Percentiles rank a stretch among this genome's conserved stretches.
phyloP scores from a whole-genome alignment of 2,329 filamentous ascomycete genomes.

The Neofusicoccum ribis region DNA sequence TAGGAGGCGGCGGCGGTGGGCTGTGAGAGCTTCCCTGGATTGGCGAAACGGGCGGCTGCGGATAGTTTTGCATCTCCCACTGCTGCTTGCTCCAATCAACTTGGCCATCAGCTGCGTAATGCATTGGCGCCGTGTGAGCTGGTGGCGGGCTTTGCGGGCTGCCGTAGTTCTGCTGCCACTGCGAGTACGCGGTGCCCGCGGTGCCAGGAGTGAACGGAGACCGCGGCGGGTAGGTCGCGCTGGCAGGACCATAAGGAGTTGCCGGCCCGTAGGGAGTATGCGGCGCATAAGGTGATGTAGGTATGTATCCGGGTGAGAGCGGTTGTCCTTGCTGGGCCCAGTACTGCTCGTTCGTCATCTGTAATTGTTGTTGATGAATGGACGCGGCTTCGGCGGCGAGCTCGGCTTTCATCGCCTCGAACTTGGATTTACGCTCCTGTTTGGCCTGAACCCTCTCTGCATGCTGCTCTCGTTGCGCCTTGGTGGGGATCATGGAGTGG shows the following conservation, averaged over 20 bases:
- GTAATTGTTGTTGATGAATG: background rate
- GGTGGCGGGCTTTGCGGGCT: background rate
- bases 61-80: conserved; percentile 38
- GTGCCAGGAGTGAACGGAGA: conserved; percentile 29
- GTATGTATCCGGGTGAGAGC: background rate
- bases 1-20: background rate
- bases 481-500: conserved; percentile 54
- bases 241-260: background rate
- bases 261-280: conserved; percentile 2
- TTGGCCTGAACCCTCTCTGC: conserved; percentile 23
- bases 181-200: conserved; percentile 37
- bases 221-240: conserved; percentile 18
- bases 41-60: background rate
- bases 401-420: conserved; percentile 37
- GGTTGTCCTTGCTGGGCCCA: conserved; percentile 16
- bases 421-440: conserved; percentile 30
- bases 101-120: conserved; percentile 8
- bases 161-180: conserved; percentile 41
- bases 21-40: background rate
- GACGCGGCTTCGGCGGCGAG: conserved; percentile 24
- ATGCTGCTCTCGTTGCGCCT: conserved; percentile 28
- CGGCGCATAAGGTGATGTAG: background rate
- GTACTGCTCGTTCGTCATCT: conserved; percentile 16
- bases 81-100: conserved; percentile 29
- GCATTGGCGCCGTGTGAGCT: background rate